Percentiles rank a stretch among this genome's conserved stretches.
These are phyloP conservation scores for Candida tammaniensis DNA, from an alignment of 805 yeast genomes.

Conservation along the genomic window DNA sequence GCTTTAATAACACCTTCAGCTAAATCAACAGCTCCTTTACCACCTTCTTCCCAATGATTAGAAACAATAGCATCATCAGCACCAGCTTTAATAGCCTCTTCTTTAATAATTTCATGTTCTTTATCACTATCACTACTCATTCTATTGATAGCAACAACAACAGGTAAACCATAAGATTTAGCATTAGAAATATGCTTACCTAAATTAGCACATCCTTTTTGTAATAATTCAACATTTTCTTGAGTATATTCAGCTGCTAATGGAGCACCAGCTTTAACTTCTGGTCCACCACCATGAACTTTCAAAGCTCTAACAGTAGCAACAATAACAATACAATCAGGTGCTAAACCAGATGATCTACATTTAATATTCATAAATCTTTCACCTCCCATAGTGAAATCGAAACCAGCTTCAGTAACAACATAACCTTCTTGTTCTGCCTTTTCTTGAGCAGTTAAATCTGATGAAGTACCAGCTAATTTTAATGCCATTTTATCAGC, in stretches of 20 bases:
- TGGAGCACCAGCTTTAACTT: slow-evolving; percentile 80
- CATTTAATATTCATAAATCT: slow-evolving; percentile 93
- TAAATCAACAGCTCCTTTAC: slow-evolving; percentile 71
- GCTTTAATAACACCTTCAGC: slow-evolving; percentile 71
- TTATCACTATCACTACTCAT: slow-evolving; percentile 69
- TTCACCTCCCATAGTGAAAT: slow-evolving; percentile 99
- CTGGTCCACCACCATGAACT: slow-evolving; percentile 88
- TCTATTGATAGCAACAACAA: slow-evolving; percentile 78
- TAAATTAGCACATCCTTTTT: slow-evolving; percentile 70
- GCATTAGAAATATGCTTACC: slow-evolving; percentile 77
- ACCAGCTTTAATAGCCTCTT: slow-evolving; percentile 72
- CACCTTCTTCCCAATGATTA: slow-evolving; percentile 88
- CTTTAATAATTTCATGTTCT: slow-evolving; percentile 66
- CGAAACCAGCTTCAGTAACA: slow-evolving; percentile 97
- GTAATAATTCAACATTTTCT: slow-evolving; percentile 68
- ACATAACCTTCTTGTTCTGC: slow-evolving; percentile 72
- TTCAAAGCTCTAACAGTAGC: slow-evolving; percentile 84
- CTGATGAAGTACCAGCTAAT: slow-evolving; percentile 70
- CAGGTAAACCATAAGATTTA: slow-evolving; percentile 69
- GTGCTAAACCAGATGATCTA: slow-evolving; percentile 74
- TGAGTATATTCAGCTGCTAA: slow-evolving; percentile 69
- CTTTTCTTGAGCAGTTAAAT: slow-evolving; percentile 39
- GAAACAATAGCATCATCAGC: slow-evolving; percentile 77
- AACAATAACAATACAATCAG: slow-evolving; percentile 76
- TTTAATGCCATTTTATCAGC: slow-evolving; percentile 93